Evolutionary conservation across 2,329 filamentous ascomycete species (phyloP).

Genomic region (Neopestalotiopsis rosae): DNA sequence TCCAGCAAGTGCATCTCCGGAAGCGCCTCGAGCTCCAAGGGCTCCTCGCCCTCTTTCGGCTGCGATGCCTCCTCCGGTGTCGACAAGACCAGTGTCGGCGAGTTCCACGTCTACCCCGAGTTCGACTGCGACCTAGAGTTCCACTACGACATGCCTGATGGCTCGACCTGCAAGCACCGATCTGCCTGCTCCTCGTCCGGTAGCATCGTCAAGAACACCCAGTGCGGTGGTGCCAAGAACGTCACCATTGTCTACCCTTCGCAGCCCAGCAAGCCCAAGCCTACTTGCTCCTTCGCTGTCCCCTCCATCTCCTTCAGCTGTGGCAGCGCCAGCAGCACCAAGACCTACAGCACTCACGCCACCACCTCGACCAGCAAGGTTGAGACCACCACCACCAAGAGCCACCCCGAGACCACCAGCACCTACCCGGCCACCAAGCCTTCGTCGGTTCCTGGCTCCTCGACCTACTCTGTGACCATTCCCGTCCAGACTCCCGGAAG

Average conservation of each 20-base stretch:
- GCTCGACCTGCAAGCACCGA: slow-evolving; percentile 80
- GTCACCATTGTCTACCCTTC: slow-evolving; percentile 74
- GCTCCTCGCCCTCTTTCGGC: slow-evolving; percentile 63
- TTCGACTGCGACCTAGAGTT: slow-evolving; percentile 83
- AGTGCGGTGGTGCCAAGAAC: slow-evolving; percentile 89
- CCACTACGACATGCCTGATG: slow-evolving; percentile 85
- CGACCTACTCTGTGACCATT: slow-evolving; percentile 24
- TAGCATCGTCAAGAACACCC: slow-evolving; percentile 76
- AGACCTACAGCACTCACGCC: slow-evolving; percentile 22
- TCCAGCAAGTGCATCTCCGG: slow-evolving; percentile 67
- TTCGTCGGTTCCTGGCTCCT: slow-evolving; percentile 17
- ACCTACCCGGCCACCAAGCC: slow-evolving; percentile 21
- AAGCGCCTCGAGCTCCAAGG: slow-evolving; percentile 50
- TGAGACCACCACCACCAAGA: slow-evolving; percentile 27
- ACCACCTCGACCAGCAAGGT: slow-evolving; percentile 26
- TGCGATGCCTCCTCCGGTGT: slow-evolving; percentile 46
- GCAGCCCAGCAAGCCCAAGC: slow-evolving; percentile 60
- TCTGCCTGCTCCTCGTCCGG: slow-evolving; percentile 70
- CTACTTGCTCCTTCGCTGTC: slow-evolving; percentile 73
- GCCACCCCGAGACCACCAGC: slow-evolving; percentile 23
- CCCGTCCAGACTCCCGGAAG: slow-evolving; percentile 20
- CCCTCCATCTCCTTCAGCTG: slow-evolving; percentile 81
- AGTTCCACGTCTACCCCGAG: slow-evolving; percentile 75
- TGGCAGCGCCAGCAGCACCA: slow-evolving; percentile 43
- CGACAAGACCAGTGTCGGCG: slow-evolving; percentile 74